These are phyloP conservation scores for Backusella circina DNA, from an alignment of 192 early-diverging fungal genomes.

Conservation along the genomic window DNA sequence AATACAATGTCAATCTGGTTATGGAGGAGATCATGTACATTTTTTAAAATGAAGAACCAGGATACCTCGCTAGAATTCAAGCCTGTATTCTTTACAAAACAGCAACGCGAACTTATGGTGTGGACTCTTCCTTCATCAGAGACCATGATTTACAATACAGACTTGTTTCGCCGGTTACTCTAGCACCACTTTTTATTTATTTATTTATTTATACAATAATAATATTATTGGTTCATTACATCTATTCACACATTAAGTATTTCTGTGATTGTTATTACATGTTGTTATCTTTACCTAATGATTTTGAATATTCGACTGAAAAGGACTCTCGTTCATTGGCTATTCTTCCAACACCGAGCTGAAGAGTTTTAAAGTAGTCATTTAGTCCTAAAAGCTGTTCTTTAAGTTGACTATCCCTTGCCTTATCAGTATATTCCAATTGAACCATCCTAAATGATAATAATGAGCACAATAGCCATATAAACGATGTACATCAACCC, in stretches of 20 bases:
- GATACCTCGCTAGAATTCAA: background rate
- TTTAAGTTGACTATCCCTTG: background rate
- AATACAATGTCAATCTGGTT: slow-evolving; percentile 8
- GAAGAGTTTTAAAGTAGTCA: background rate
- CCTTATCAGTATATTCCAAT: background rate
- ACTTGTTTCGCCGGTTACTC: background rate
- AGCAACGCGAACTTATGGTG: background rate
- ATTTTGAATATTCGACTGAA: no score
- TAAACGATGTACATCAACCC: background rate
- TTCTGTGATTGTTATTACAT: no score
- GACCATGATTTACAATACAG: background rate
- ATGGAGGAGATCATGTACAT: background rate
- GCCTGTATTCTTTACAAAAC: slow-evolving; percentile 2
- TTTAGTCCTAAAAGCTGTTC: background rate
- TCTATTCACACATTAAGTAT: no score
- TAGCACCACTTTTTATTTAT: background rate
- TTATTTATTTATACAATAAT: background rate
- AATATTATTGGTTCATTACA: background rate
- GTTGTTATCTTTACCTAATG: no score
- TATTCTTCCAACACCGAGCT: no score
- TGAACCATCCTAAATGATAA: background rate
- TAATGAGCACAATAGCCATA: background rate
- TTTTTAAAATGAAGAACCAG: background rate
- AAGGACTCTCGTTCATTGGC: no score
- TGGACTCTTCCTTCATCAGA: background rate